These are phyloP conservation scores for Hypholoma fasciculare DNA, from an alignment of 768 basidiomycete species.

Conservation along the genomic window DNA sequence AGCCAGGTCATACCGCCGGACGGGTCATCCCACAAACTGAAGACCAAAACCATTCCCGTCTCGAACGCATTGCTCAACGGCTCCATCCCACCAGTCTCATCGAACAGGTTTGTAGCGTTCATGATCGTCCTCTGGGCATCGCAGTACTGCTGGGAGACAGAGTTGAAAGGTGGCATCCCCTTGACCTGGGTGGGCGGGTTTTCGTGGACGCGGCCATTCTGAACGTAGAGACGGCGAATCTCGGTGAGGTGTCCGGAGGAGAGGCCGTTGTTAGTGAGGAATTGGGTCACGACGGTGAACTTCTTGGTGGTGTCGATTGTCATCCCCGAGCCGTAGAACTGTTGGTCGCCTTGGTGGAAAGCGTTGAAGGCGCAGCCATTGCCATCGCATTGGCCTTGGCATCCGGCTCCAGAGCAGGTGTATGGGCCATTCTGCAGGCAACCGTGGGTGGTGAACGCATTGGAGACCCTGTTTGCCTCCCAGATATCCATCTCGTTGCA, in stretches of 20 bases:
- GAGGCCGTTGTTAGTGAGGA: slow-evolving; percentile 47
- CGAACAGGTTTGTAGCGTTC: slow-evolving; percentile 47
- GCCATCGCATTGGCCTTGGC: slow-evolving; percentile 46
- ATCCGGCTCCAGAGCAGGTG: slow-evolving; percentile 40
- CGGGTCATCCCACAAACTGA: slow-evolving; percentile 55
- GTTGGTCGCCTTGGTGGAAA: slow-evolving; percentile 47
- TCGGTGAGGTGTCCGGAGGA: slow-evolving; percentile 47
- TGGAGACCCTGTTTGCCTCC: slow-evolving; percentile 51
- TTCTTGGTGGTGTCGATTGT: slow-evolving; percentile 50
- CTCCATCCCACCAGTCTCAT: slow-evolving; percentile 39
- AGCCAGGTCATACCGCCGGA: slow-evolving; percentile 56
- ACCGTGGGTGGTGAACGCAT: slow-evolving; percentile 52
- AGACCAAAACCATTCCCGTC: slow-evolving; percentile 47
- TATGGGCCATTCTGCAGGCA: slow-evolving; percentile 39
- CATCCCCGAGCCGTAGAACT: slow-evolving; percentile 47
- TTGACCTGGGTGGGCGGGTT: slow-evolving; percentile 49
- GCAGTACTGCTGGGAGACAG: slow-evolving; percentile 51
- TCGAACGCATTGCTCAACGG: slow-evolving; percentile 33
- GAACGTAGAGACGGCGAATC: slow-evolving; percentile 56
- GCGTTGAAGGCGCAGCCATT: slow-evolving; percentile 67
- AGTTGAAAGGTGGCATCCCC: slow-evolving; percentile 39
- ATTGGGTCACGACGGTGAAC: slow-evolving; percentile 62
- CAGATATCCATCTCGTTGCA: slow-evolving; percentile 61
- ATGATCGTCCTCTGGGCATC: slow-evolving; percentile 45
- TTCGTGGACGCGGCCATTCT: slow-evolving; percentile 49